phyloP scores from a whole-genome alignment of 257 asterid genomes.

The Nicotiana paniculata region DNA sequence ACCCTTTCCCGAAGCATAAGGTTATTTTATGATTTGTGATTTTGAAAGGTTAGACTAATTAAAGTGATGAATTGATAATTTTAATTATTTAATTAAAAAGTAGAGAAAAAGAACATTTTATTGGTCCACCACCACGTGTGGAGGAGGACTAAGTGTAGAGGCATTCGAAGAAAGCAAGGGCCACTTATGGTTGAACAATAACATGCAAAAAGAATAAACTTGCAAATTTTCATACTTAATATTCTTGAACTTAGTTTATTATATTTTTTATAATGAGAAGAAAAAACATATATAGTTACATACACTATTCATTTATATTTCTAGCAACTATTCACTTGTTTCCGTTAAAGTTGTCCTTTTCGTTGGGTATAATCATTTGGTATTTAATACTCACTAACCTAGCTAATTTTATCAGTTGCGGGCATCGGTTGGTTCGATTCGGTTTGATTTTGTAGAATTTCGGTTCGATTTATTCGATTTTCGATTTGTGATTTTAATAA shows the following conservation, averaged over 20 bases:
- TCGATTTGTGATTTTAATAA: too few relatives aligned
- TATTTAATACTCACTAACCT: too few relatives aligned
- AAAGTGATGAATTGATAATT: neutral
- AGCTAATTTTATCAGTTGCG: too few relatives aligned
- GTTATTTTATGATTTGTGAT: neutral
- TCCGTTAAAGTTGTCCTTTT: neutral
- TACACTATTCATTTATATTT: neutral
- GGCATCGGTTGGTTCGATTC: rapidly evolving
- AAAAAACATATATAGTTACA: neutral
- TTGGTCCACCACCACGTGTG: neutral
- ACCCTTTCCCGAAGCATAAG: neutral
- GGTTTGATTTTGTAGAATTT: too few relatives aligned
- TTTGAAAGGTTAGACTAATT: neutral
- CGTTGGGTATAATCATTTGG: too few relatives aligned
- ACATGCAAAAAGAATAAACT: neutral
- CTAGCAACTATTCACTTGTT: neutral
- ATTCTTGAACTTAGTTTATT: neutral
- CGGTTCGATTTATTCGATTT: too few relatives aligned
- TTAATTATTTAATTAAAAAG: neutral
- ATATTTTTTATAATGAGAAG: neutral
- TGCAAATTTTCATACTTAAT: neutral
- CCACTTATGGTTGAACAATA: neutral
- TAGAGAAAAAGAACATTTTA: neutral
- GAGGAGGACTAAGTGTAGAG: neutral
- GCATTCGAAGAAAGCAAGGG: neutral